A percentile compares a stretch with the other conserved stretches of the same genome.
These are phyloP conservation scores for Syzygium aromaticum DNA, from an alignment of 345 rosid species.

Conservation along the genomic window DNA sequence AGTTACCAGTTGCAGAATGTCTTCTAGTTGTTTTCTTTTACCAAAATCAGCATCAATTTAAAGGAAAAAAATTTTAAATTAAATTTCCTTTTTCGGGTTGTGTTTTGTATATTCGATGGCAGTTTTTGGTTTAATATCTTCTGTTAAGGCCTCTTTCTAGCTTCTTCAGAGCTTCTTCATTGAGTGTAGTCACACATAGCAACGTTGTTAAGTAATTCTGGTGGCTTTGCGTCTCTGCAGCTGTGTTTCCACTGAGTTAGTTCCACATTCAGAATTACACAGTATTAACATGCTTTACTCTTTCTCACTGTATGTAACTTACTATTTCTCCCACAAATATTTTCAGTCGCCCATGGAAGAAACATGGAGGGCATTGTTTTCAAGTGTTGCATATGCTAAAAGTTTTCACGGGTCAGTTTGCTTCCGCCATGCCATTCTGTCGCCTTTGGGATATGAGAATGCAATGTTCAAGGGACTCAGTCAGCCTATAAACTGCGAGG, in stretches of 20 bases:
- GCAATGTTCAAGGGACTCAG: constrained; percentile 68
- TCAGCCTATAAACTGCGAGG: constrained; percentile 54
- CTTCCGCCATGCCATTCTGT: constrained; percentile 68
- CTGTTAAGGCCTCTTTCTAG: background rate
- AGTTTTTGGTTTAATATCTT: background rate
- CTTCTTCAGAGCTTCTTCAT: background rate
- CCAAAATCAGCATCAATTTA: background rate
- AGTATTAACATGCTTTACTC: background rate
- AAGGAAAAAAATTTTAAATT: background rate
- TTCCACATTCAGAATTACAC: background rate
- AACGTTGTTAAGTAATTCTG: background rate
- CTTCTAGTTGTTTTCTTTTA: background rate
- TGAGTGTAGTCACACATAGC: background rate
- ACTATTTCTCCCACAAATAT: background rate
- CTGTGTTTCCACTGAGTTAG: background rate
- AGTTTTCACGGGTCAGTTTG: constrained; percentile 81
- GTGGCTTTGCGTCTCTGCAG: background rate
- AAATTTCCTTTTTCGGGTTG: background rate
- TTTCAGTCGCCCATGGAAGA: constrained; percentile 80
- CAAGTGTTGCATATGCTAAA: constrained; percentile 68
- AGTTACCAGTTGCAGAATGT: background rate
- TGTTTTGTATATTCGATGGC: background rate
- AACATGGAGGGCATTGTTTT: constrained; percentile 84
- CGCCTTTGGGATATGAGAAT: constrained; percentile 89
- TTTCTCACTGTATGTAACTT: background rate